Conservation (phyloP, 2,329 filamentous ascomycete genomes). For the Neurospora crassa region DNA sequence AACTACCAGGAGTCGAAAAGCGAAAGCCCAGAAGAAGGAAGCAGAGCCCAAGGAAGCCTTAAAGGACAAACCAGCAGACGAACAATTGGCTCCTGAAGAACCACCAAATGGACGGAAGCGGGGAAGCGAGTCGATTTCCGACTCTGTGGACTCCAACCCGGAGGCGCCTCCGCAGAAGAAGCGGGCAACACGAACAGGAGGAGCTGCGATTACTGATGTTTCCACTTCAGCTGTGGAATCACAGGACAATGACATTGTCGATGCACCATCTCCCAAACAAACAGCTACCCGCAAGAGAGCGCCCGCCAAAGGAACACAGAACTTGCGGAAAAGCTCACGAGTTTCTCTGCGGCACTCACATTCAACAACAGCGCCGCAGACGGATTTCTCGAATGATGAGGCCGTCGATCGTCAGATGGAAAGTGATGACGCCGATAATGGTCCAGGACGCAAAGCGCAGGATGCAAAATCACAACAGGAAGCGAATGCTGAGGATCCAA, state of each 20-base stretch:
- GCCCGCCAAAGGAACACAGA: constrained; percentile 32
- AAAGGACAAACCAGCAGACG: constrained; percentile 26
- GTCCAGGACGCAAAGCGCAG: constrained; percentile 40
- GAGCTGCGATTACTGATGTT: constrained; percentile 33
- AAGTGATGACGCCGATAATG: constrained; percentile 37
- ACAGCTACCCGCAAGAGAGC: constrained; percentile 33
- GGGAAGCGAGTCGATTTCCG: constrained; percentile 48
- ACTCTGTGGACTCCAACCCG: constrained; percentile 30
- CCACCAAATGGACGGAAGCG: constrained; percentile 51
- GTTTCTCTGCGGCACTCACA: constrained; percentile 34
- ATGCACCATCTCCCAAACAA: constrained; percentile 24
- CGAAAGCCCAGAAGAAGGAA: constrained; percentile 35
- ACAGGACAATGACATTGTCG: constrained; percentile 32
- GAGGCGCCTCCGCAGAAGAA: constrained; percentile 50
- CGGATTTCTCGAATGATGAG: constrained; percentile 46
- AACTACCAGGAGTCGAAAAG: constrained; percentile 36
- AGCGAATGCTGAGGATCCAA: background rate
- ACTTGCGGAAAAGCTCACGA: constrained; percentile 37
- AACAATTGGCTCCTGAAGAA: constrained; percentile 28
- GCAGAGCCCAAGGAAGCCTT: constrained; percentile 41
- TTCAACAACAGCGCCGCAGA: constrained; percentile 27
- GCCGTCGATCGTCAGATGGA: constrained; percentile 52
- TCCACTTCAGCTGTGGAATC: constrained; percentile 26
- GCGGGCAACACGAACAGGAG: constrained; percentile 41
- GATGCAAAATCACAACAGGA: constrained; percentile 24